Evolutionary conservation across 306 rosid species (phyloP).

Genomic region (Citrullus colocynthis): DNA sequence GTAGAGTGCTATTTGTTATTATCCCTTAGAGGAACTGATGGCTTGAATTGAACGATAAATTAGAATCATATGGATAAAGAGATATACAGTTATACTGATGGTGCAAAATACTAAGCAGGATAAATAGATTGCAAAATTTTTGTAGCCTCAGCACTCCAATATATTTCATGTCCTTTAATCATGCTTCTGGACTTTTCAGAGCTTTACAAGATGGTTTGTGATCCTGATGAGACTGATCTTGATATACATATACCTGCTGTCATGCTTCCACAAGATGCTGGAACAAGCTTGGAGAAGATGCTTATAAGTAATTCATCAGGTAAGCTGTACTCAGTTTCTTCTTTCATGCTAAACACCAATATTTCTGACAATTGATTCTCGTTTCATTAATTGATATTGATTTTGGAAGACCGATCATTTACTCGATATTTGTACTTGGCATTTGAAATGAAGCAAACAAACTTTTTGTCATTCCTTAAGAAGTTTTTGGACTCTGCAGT

Average conservation of each 20-base stretch:
- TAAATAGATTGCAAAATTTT: neutral
- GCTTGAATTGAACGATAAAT: neutral
- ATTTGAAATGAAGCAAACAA: neutral
- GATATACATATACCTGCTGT: slow-evolving; percentile 80
- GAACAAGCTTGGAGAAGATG: slow-evolving; percentile 62
- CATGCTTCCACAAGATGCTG: slow-evolving; percentile 90
- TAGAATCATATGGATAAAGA: neutral
- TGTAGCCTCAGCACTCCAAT: neutral
- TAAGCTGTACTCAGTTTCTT: slow-evolving; percentile 10
- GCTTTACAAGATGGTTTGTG: slow-evolving; percentile 98
- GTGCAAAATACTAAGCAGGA: neutral
- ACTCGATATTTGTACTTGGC: neutral
- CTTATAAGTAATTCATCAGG: slow-evolving; percentile 45
- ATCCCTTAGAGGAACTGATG: neutral
- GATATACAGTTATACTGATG: neutral
- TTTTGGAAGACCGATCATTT: neutral
- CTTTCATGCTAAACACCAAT: neutral
- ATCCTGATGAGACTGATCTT: slow-evolving; percentile 60
- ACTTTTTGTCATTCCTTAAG: neutral
- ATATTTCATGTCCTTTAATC: slow-evolving; percentile 8
- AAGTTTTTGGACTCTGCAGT: slow-evolving; percentile 34
- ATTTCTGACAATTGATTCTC: neutral
- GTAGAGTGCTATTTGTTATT: neutral
- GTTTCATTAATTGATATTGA: neutral
- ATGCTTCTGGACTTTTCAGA: slow-evolving; percentile 37